These are phyloP conservation scores for Platanus orientalis DNA, from an alignment of 164 flowering plant species.

Conservation along the genomic window DNA sequence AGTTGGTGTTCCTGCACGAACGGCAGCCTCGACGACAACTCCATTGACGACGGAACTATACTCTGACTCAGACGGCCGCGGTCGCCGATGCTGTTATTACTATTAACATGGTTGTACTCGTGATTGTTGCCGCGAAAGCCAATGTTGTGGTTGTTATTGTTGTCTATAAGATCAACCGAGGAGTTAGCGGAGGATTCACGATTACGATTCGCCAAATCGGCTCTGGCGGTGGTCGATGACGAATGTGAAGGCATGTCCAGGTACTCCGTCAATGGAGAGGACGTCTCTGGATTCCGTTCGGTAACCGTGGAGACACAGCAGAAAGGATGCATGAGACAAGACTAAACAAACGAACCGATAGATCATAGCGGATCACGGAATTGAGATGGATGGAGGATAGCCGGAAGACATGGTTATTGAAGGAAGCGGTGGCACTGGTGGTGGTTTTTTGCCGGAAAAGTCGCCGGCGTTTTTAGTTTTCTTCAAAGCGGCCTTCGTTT, in stretches of 20 bases:
- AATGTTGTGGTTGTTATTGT: not conserved
- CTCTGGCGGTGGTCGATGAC: constrained; percentile 3
- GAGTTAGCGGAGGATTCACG: no score
- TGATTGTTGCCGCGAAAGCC: not conserved
- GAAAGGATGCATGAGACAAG: constrained; percentile 28
- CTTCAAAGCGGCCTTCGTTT: not conserved
- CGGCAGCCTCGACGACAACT: constrained; percentile 1
- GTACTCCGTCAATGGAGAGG: constrained; percentile 5
- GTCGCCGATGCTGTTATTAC: constrained; percentile 2
- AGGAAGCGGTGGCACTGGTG: not conserved
- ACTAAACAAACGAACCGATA: not conserved
- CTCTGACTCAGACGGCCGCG: constrained; percentile 10
- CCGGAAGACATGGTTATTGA: not conserved
- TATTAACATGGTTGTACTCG: not conserved
- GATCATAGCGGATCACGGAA: not conserved
- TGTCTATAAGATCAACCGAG: not conserved
- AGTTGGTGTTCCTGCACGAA: not conserved
- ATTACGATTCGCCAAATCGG: not conserved
- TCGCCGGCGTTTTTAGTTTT: not conserved
- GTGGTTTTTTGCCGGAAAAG: not conserved
- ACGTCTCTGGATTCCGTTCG: constrained; percentile 10
- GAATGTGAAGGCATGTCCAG: constrained; percentile 13
- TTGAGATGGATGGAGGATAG: no score
- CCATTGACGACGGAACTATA: not conserved
- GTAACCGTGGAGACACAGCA: constrained; percentile 27